Percentiles rank a stretch among this genome's conserved stretches.
Conservation (phyloP, 2,329 filamentous ascomycete species). For the Cladosporium austrohemisphaericum region DNA sequence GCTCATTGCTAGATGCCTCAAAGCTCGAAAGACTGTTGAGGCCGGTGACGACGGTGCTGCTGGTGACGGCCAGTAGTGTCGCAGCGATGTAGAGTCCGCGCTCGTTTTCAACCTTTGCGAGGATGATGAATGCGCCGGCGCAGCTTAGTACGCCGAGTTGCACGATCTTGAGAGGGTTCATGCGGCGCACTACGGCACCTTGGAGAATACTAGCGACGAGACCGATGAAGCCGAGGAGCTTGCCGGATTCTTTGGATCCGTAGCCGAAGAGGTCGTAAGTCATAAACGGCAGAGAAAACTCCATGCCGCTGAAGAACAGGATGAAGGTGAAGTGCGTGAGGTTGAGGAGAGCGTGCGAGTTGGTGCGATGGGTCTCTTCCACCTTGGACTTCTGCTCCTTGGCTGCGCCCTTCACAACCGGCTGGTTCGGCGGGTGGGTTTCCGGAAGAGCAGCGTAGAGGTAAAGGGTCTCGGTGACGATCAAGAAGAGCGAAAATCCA, state of each 20-base stretch:
- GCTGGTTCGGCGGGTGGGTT: conserved; percentile 56
- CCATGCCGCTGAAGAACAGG: conserved; percentile 96
- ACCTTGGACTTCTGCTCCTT: conserved; percentile 20
- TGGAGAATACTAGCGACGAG: conserved; percentile 89
- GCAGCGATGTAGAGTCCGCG: conserved; percentile 75
- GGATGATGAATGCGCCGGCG: conserved; percentile 72
- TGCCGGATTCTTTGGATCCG: conserved; percentile 73
- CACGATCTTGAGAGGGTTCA: conserved; percentile 76
- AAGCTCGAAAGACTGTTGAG: conserved; percentile 89
- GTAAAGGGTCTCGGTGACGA: conserved; percentile 83
- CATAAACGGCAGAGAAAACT: conserved; percentile 96
- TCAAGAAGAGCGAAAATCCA: conserved; percentile 77
- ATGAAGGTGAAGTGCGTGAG: conserved; percentile 84
- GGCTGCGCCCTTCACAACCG: conserved; percentile 19
- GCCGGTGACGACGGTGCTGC: conserved; percentile 89
- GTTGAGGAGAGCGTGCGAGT: conserved; percentile 80
- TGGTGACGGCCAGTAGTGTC: conserved; percentile 80
- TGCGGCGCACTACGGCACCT: conserved; percentile 80
- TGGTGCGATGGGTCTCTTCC: conserved; percentile 55
- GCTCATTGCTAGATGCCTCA: conserved; percentile 73
- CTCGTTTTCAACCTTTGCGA: conserved; percentile 66
- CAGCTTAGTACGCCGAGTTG: conserved; percentile 75
- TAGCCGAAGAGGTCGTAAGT: conserved; percentile 91
- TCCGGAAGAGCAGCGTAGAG: conserved; percentile 82
- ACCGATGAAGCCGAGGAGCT: conserved; percentile 84